These are phyloP conservation scores for Balamuthia mandrillaris DNA, from an alignment of 208 protist genomes.

Conservation along the genomic window DNA sequence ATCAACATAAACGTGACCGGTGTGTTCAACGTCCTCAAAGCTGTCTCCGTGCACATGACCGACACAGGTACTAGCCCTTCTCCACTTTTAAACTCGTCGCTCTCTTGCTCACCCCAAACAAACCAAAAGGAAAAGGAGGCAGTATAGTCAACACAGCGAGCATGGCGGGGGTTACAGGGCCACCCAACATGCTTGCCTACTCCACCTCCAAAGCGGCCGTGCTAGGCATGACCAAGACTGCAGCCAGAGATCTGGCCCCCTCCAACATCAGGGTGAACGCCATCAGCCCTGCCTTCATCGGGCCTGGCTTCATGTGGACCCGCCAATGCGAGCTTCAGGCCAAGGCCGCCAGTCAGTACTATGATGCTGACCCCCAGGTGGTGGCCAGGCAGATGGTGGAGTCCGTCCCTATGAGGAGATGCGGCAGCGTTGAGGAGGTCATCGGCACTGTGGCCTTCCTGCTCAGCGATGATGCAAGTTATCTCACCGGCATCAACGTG, in stretches of 20 bases:
- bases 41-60: too few relatives aligned
- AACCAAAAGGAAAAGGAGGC: too few relatives aligned
- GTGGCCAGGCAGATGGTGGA: neutral
- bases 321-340: neutral
- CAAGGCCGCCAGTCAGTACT: neutral
- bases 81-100: too few relatives aligned
- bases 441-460: constrained; percentile 17
- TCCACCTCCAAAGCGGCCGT: neutral
- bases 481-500: neutral
- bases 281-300: neutral
- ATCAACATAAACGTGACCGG: too few relatives aligned
- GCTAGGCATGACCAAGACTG: neutral
- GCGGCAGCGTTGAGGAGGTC: neutral
- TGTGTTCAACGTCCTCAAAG: too few relatives aligned
- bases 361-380: neutral
- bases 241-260: neutral
- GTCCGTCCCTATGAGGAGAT: neutral
- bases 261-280: constrained; percentile 4
- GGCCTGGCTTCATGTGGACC: neutral
- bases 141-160: too few relatives aligned
- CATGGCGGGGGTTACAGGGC: neutral
- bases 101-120: too few relatives aligned
- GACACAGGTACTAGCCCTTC: too few relatives aligned
- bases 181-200: neutral
- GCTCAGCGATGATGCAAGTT: neutral